Base-by-base conservation (phyloP, 2,329 filamentous ascomycete genomes). In the Emergomyces orientalis region DNA sequence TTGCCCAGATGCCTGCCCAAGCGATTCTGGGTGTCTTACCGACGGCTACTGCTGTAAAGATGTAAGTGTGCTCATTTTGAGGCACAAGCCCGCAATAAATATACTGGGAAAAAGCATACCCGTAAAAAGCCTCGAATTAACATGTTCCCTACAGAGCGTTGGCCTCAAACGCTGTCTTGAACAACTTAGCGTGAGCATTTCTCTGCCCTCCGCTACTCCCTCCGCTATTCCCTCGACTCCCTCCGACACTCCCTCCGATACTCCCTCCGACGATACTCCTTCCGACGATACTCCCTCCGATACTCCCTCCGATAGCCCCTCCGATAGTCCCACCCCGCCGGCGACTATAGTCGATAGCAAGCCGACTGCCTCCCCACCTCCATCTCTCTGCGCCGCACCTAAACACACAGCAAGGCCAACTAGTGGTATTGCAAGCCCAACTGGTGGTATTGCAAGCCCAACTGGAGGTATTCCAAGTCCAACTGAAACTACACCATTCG, bases 11-110 rank as follows among this genome's bases (percentile, higher is more conserved):
- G 41, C 64, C 14, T 68, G 66, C 52, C 66, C 66, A 54, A 27
- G 14, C 4, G 65, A 62, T 56, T 65, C 65, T 27, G 66, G 66
- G 57, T 68, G 66, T 51, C 37, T 67, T 22, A 62, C 63, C 14
- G 54, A 60, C 41, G 65, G 65, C 45, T 63, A 63, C 57, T 68
- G 66, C 63, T 68, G 66, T 49, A 64, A 64, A 19, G 58, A 66
- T 47, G 64, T 65, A 57, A 61, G 64, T 58, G 22, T 43, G 2
- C 14, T 30, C 19, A 37, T 56, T 56, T 51, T 22, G 25, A 25
- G 8, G n/a, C n/a, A 9, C 13, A 6, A 22, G 30, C 47, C 25
- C 13, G 11, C 13, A 51, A 30, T 30, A 22, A 51, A 30, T 17
- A 30, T 49, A 1, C 47, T 25, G 13, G 1, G 7, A 27, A 17